These are phyloP conservation scores for Cardiospermum halicacabum DNA, from an alignment of 345 rosid genomes.

Conservation along the genomic window DNA sequence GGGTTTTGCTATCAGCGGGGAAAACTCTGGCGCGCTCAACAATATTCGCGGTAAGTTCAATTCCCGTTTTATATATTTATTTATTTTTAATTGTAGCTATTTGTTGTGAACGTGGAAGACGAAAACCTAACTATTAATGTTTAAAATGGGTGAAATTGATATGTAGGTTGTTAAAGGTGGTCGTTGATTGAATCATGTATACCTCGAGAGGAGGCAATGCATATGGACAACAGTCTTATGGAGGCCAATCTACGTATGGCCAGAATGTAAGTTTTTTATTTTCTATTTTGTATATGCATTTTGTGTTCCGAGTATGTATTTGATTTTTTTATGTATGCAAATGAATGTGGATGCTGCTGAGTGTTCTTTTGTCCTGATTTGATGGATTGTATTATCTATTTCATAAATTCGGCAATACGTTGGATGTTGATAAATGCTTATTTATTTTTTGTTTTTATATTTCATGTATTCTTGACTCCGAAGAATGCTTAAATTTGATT, in stretches of 20 bases:
- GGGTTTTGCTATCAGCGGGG: background rate
- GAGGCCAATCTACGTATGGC: slow-evolving; percentile 70
- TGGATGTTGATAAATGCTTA: too few species aligned
- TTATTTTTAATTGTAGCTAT: background rate
- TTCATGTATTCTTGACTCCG: too few species aligned
- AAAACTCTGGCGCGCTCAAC: background rate
- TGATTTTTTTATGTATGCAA: background rate
- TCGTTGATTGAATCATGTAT: slow-evolving; percentile 45
- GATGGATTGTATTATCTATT: too few species aligned
- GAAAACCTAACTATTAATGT: background rate
- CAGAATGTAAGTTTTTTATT: slow-evolving; percentile 57
- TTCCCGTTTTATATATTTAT: background rate
- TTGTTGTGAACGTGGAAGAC: background rate
- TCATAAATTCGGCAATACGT: too few species aligned
- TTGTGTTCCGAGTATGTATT: background rate
- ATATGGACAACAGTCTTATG: slow-evolving; percentile 68
- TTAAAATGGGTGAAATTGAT: background rate
- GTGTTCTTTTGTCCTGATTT: too few species aligned
- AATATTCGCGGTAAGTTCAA: background rate
- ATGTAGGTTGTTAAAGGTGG: slow-evolving; percentile 6
- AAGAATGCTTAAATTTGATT: background rate
- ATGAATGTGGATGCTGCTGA: too few species aligned
- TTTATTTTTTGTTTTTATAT: background rate
- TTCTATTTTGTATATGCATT: background rate
- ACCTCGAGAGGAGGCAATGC: slow-evolving; percentile 69